Evolutionary conservation across 2,329 filamentous ascomycete genomes (phyloP), one percentile per base, ranked within the genome.

Genomic region (Neocucurbitaria cava): DNA sequence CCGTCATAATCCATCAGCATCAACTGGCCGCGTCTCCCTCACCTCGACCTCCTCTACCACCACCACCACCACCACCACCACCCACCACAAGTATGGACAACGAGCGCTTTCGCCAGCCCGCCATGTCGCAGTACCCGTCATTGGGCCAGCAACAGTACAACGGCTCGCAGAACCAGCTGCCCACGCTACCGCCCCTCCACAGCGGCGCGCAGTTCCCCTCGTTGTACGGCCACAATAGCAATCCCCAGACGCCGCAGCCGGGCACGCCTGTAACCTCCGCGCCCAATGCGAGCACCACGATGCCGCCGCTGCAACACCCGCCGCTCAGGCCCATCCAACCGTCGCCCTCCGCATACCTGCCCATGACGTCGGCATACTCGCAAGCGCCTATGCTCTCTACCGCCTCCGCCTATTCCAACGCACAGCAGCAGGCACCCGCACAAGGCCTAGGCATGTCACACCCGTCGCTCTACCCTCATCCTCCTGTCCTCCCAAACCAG

Each of bases 201-300:
- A 68, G 62, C 56, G 64, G 61, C 51, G 46, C 65, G 41, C 66
- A 66, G 49, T 75, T 64, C 51, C 58, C 69, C 30, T 65, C 68
- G 46, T 44, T 73, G 64, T 76, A 76, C 62, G 62, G 68, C 60
- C 70, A 73, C 59, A 66, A 69, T 56, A 74, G 71, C 65, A 74
- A 72, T 61, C 68, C 74, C 46, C 74, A 76, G 65, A 74, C 73
- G 61, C 73, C 73, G 48, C 66, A 75, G 57, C 70, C 71, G 49
- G 71, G 76, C 59, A 74, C 74, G 51, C 72, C 74, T 51, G 66
- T 69, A 48, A 64, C 70, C 21, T 71, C 69, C 48, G 66, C 69
- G 31, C 56, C 72, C 26, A 70, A 66, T 56, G 63, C 66, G 28
- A 65, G 57, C 45, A 65, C 64, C 36, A 63, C 67, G 42, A 73